Evolutionary conservation across 2,329 filamentous ascomycete genomes (phyloP), one percentile per base, ranked within the genome.

Genomic region (Exophiala calicioides): DNA sequence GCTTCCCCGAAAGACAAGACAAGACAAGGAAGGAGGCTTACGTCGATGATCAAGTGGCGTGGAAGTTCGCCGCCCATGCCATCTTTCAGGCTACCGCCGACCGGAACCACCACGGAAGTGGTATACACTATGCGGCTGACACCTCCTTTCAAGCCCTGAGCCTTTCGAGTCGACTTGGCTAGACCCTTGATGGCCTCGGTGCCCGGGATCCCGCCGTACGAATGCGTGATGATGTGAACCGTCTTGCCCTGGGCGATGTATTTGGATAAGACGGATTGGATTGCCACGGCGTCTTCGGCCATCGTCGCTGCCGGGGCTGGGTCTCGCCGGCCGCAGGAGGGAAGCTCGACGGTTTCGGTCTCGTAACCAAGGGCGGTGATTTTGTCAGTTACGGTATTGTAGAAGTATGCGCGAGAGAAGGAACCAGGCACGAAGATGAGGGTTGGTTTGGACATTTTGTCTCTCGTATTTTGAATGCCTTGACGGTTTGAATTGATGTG

Each of bases 341-440:
- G 62, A 3, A 70, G 54, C 16, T 63, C 57, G 16, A 59, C 44
- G 9, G 56, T 43, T 5, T 61, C 52, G 23, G 60, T 54, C 1
- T 60, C 57, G 52, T 69, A 69, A 15, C 62, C 63, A 12, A 55
- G 37, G 5, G 48, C 50, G 38, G 63, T 45, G 13, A 70, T 63
- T n/a, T 60, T 57, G 13, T 34, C 26, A 6, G 47, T 60, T 6
- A 68, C 55, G 8, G 32, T 16, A 20, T 7, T 9, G 32, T 55
- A 55, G 20, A 44, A 44, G 9, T 45, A 27, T 4, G 44, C 33
- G 5, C 45, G 49, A 1, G 47, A 54, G 47, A 63, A 66, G 54
- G 37, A 56, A 4, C 68, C 67, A 4, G 65, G 65, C 3, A 70
- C 46, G 24, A 69, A 53, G 37, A 71, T 58, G 30, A 70, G 58